phyloP scores from a whole-genome alignment of 345 rosid genomes.

The Pugionium dolabratum region DNA sequence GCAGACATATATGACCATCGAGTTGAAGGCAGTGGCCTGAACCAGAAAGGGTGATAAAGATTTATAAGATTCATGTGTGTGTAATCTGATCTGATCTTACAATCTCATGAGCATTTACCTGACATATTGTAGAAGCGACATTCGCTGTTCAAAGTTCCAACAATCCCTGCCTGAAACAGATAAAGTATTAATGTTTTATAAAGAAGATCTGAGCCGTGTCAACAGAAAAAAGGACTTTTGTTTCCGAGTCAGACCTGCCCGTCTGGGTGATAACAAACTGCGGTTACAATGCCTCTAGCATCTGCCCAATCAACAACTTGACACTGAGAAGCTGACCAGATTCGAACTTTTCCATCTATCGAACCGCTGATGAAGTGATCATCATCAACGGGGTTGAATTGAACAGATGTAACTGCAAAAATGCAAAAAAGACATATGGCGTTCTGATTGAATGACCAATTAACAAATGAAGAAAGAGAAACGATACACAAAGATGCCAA shows the following conservation, averaged over 20 bases:
- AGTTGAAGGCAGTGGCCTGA: constrained; percentile 74
- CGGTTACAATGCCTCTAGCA: constrained; percentile 66
- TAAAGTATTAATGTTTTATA: not conserved
- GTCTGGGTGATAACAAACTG: constrained; percentile 83
- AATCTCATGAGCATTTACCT: constrained; percentile 38
- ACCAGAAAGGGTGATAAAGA: no score
- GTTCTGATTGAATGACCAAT: not conserved
- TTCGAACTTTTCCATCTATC: constrained; percentile 84
- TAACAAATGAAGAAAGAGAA: not conserved
- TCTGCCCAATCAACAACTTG: constrained; percentile 87
- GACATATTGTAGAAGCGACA: constrained; percentile 61
- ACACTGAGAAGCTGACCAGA: constrained; percentile 64
- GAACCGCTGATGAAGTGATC: constrained; percentile 80
- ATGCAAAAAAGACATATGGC: not conserved
- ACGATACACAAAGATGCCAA: constrained; percentile 8
- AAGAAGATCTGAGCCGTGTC: not conserved
- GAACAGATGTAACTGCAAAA: constrained; percentile 75
- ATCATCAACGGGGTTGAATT: constrained; percentile 79
- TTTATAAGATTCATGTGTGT: not conserved
- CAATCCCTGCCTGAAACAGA: constrained; percentile 48
- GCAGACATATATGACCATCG: constrained; percentile 64
- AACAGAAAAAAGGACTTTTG: not conserved
- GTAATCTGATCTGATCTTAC: not conserved
- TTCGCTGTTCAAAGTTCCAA: constrained; percentile 56
- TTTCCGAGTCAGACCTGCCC: constrained; percentile 60